These are phyloP conservation scores for Colletotrichum sp. DNA, from an alignment of 2,329 filamentous ascomycete genomes.

Conservation along the genomic window DNA sequence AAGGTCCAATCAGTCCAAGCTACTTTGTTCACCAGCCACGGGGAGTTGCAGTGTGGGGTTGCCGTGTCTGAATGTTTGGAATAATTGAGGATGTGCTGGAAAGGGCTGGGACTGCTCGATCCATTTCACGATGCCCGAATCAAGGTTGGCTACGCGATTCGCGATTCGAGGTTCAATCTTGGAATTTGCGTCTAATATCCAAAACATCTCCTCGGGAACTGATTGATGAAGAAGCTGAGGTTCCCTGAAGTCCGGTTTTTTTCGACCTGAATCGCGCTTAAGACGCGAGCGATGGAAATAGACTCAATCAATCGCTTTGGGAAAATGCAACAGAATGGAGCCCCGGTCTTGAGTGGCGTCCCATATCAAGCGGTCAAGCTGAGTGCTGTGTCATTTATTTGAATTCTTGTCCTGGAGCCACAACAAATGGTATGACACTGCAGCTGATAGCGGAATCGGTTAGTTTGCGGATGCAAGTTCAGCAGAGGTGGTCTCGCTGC, in stretches of 20 bases:
- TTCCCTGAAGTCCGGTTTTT: not conserved
- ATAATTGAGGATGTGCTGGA: not conserved
- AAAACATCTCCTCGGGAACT: not conserved
- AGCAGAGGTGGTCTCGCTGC: not conserved
- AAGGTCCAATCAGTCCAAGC: not conserved
- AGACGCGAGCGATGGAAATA: not conserved
- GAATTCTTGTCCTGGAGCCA: not conserved
- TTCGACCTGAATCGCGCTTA: not conserved
- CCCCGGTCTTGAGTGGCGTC: not conserved
- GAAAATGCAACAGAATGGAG: not conserved
- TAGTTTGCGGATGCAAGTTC: not conserved
- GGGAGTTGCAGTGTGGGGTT: not conserved
- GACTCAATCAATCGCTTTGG: not conserved
- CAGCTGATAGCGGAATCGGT: conserved; percentile 12
- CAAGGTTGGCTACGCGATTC: not conserved
- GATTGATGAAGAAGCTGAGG: not conserved
- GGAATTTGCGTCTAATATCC: not conserved
- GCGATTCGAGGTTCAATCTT: not conserved
- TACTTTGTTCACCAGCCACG: not conserved
- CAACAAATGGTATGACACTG: conserved; percentile 6
- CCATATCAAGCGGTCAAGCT: not conserved
- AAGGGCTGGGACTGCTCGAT: not conserved
- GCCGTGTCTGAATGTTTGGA: not conserved
- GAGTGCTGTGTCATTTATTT: not conserved
- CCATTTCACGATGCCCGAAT: not conserved